Evolutionary conservation across 192 early-diverging fungal genomes (phyloP).

Genomic region (Backusella morwellensis): DNA sequence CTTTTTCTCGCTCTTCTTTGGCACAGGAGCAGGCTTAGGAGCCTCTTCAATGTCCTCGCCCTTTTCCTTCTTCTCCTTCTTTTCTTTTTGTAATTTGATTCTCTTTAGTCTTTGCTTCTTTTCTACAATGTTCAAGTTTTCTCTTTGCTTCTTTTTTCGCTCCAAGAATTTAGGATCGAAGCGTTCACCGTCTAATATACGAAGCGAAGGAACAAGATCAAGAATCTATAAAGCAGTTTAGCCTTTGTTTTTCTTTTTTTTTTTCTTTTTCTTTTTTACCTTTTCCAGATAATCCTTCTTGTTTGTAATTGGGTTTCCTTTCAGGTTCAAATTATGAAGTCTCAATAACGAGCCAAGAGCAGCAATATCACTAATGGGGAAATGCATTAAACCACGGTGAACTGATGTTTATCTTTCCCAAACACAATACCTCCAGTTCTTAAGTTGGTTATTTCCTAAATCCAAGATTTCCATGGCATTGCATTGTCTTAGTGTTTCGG

Average conservation of each 20-base stretch:
- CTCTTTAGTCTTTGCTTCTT: conserved; percentile 41
- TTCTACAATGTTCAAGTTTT: conserved; percentile 37
- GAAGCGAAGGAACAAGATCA: conserved; percentile 56
- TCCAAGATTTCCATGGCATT: conserved; percentile 68
- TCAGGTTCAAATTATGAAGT: conserved; percentile 68
- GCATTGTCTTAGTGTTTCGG: conserved; percentile 53
- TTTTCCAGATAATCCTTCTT: conserved; percentile 53
- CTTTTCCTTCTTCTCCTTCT: conserved; percentile 41
- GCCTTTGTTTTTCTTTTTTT: neutral
- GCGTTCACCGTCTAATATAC: conserved; percentile 71
- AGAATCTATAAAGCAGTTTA: conserved; percentile 39
- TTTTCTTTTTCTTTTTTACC: conserved; percentile 29
- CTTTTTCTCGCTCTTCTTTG: conserved; percentile 30
- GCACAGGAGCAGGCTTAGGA: neutral
- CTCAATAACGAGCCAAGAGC: conserved; percentile 46
- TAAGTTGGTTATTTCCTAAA: conserved; percentile 67
- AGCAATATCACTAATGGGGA: conserved; percentile 46
- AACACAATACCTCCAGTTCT: conserved; percentile 46
- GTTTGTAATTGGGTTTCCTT: conserved; percentile 62
- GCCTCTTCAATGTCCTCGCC: conserved; percentile 19
- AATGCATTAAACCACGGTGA: neutral
- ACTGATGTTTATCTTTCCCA: neutral
- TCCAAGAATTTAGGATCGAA: conserved; percentile 74
- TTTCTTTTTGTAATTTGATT: conserved; percentile 44
- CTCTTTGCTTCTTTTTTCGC: conserved; percentile 60